These are phyloP conservation scores for Choiromyces venosus DNA, from an alignment of 495 filamentous ascomycete species.

Conservation along the genomic window DNA sequence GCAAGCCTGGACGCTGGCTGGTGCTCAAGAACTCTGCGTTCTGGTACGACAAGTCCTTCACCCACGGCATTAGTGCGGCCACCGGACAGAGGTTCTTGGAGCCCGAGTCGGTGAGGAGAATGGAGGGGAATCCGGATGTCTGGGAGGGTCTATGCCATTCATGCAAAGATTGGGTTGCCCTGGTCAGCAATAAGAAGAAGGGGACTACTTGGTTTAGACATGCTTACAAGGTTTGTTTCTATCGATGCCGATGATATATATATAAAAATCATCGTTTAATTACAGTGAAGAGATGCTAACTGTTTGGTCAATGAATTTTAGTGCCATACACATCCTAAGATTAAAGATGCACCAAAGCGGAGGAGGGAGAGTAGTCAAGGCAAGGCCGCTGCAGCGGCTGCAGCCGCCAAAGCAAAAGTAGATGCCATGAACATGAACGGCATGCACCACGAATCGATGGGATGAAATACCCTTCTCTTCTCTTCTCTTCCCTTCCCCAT, in stretches of 20 bases:
- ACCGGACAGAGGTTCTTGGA: slow-evolving; percentile 68
- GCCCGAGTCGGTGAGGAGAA: slow-evolving; percentile 63
- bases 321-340: slow-evolving; percentile 71
- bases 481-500: not conserved
- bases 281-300: slow-evolving; percentile 15
- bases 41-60: slow-evolving; percentile 82
- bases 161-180: slow-evolving; percentile 71
- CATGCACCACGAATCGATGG: not conserved
- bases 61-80: slow-evolving; percentile 71
- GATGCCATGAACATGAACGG: slow-evolving; percentile 21
- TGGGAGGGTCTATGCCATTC: slow-evolving; percentile 76
- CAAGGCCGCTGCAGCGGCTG: slow-evolving; percentile 43
- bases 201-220: slow-evolving; percentile 80
- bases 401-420: slow-evolving; percentile 37
- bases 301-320: slow-evolving; percentile 36
- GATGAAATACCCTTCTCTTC: not conserved
- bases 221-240: slow-evolving; percentile 65
- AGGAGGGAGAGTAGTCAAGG: slow-evolving; percentile 59
- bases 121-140: slow-evolving; percentile 72
- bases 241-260: not conserved
- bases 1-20: slow-evolving; percentile 73
- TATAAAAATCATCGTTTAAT: not conserved
- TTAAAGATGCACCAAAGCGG: slow-evolving; percentile 66
- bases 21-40: slow-evolving; percentile 79
- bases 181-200: slow-evolving; percentile 80